These are phyloP conservation scores for Aspergillus costaricaensis DNA, from an alignment of 2,329 filamentous ascomycete species.

Conservation along the genomic window DNA sequence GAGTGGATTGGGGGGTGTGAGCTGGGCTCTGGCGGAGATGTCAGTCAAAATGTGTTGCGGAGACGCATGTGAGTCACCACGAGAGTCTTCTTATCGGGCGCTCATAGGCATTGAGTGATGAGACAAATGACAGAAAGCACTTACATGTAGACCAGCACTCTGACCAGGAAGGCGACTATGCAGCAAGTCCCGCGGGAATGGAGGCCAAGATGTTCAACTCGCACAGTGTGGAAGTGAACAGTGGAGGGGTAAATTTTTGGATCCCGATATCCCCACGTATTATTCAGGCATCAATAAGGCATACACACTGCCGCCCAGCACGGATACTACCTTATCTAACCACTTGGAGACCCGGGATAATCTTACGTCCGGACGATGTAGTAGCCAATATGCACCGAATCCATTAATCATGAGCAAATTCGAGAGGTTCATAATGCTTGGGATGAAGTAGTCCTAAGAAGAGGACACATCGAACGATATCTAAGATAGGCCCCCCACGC, in stretches of 20 bases:
- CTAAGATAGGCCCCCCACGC: too few relatives aligned
- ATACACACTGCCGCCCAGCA: neutral
- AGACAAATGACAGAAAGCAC: neutral
- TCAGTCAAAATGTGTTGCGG: neutral
- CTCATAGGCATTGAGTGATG: neutral
- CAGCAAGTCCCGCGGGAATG: conserved; percentile 12
- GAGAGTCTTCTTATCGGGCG: conserved; percentile 2
- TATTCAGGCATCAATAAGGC: conserved; percentile 30
- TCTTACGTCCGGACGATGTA: neutral
- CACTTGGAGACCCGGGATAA: neutral
- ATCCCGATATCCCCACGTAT: conserved; percentile 21
- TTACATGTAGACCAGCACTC: conserved; percentile 1
- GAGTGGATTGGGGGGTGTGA: neutral
- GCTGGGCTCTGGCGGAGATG: neutral
- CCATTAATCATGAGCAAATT: too few relatives aligned
- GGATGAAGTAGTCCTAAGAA: too few relatives aligned
- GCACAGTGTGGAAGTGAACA: conserved; percentile 16
- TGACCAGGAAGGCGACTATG: neutral
- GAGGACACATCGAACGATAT: too few relatives aligned
- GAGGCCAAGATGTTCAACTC: conserved; percentile 12
- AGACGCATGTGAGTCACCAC: conserved; percentile 5
- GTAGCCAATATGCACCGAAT: neutral
- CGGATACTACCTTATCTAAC: neutral
- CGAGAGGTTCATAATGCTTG: too few relatives aligned
- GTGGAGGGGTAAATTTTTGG: conserved; percentile 40